Evolutionary conservation across 1,284 basidiomycete species (phyloP).

Genomic region (Ustilago trichophora): DNA sequence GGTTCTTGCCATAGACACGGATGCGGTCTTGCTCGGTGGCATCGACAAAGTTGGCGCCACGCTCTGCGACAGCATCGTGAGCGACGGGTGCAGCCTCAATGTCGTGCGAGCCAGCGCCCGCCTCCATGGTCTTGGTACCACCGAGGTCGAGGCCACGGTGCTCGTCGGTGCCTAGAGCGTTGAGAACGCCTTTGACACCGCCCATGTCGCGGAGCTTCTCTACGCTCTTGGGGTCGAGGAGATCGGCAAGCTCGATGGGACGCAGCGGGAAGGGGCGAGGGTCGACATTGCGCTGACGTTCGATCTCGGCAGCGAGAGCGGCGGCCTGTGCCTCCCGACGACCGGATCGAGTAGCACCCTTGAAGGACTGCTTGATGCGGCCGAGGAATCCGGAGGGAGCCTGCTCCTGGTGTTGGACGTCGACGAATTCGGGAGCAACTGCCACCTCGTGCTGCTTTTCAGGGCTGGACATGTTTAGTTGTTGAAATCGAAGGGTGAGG

Average conservation of each 20-base stretch:
- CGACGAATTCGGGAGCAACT: not conserved
- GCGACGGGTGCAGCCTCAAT: conserved; percentile 17
- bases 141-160: conserved; percentile 64
- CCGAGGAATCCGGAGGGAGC: conserved; percentile 20
- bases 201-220: conserved; percentile 77
- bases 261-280: conserved; percentile 65
- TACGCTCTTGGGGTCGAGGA: conserved; percentile 86
- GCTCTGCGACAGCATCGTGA: conserved; percentile 3
- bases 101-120: conserved; percentile 19
- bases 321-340: conserved; percentile 47
- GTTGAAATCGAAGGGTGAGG: no score
- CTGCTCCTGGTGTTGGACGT: not conserved
- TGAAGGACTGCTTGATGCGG: conserved; percentile 35
- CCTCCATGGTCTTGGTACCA: conserved; percentile 36
- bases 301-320: conserved; percentile 46
- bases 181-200: conserved; percentile 76
- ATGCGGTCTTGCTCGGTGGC: conserved; percentile 51
- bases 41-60: conserved; percentile 35
- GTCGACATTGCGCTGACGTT: conserved; percentile 52
- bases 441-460: conserved; percentile 12
- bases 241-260: conserved; percentile 81
- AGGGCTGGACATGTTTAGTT: conserved; percentile 8
- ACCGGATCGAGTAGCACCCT: conserved; percentile 38
- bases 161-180: conserved; percentile 78
- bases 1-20: conserved; percentile 80